Percentiles rank a stretch among this genome's conserved stretches.
Evolutionary conservation across 352 stramenopile genomes (phyloP).

Genomic region (Phytophthora chlamydospora): DNA sequence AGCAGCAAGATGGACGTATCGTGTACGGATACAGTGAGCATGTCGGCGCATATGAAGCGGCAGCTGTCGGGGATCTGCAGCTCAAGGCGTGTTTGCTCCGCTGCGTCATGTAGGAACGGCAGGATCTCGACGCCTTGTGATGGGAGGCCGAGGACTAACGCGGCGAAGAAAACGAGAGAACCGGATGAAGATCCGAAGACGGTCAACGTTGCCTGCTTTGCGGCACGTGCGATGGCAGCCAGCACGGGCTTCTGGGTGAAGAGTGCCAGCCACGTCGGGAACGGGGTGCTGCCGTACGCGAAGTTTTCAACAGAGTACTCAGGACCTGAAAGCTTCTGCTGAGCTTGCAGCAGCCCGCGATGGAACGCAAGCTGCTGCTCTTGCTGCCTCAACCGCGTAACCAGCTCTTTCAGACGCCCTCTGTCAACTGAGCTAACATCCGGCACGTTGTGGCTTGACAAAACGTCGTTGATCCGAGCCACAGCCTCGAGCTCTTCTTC

Average conservation of each 20-base stretch:
- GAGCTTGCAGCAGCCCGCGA: conserved; percentile 25
- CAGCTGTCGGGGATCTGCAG: conserved; percentile 24
- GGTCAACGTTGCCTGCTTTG: conserved; percentile 18
- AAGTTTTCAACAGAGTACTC: conserved; percentile 57
- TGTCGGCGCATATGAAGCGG: conserved; percentile 46
- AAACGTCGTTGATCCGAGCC: conserved; percentile 14
- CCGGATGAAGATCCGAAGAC: conserved; percentile 67
- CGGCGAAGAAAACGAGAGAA: conserved; percentile 58
- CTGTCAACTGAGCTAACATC: background rate
- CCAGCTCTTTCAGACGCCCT: conserved; percentile 13
- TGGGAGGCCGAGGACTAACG: conserved; percentile 33
- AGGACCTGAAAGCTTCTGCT: conserved; percentile 22
- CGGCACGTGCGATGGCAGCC: conserved; percentile 6
- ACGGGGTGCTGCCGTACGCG: conserved; percentile 61
- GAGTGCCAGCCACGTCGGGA: conserved; percentile 51
- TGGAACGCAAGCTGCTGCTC: conserved; percentile 51
- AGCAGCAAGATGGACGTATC: conserved; percentile 48
- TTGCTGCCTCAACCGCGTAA: conserved; percentile 29
- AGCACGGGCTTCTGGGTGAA: conserved; percentile 25
- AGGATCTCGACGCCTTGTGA: conserved; percentile 60
- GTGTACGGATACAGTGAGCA: conserved; percentile 41
- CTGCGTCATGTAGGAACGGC: conserved; percentile 42
- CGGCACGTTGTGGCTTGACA: conserved; percentile 16
- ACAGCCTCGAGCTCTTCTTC: conserved; percentile 26
- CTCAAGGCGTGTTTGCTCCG: conserved; percentile 21